A percentile compares a stretch with the other conserved stretches of the same genome.
These are phyloP conservation scores for Umbelopsis sp. DNA, from an alignment of 192 early-diverging fungal genomes.

Conservation along the genomic window DNA sequence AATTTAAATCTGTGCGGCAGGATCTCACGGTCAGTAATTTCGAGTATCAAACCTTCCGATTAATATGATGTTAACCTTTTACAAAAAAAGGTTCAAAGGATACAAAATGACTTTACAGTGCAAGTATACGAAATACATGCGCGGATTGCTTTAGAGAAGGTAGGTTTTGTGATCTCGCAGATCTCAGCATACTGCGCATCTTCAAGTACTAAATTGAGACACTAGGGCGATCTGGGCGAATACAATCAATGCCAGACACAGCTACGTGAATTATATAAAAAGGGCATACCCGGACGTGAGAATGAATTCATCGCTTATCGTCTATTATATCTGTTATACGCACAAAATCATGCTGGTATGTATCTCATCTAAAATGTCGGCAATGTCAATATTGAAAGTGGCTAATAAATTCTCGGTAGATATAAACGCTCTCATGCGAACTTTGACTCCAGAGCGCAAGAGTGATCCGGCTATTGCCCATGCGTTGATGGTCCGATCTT, in stretches of 20 bases:
- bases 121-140: constrained; percentile 95
- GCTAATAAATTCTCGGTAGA: constrained; percentile 49
- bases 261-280: constrained; percentile 83
- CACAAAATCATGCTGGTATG: constrained; percentile 81
- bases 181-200: too few species aligned
- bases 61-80: not conserved
- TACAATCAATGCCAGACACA: constrained; percentile 98
- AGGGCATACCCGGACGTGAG: constrained; percentile 69
- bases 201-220: not conserved
- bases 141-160: constrained; percentile 92
- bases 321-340: constrained; percentile 89
- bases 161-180: constrained; percentile 24
- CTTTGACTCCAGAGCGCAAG: constrained; percentile 73
- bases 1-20: constrained; percentile 94
- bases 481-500: constrained; percentile 82
- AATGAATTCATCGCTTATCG: constrained; percentile 95
- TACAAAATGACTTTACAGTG: constrained; percentile 92
- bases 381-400: not conserved
- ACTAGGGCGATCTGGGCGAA: constrained; percentile 89
- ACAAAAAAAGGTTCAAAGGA: constrained; percentile 71
- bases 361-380: not conserved
- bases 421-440: constrained; percentile 75
- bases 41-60: not conserved
- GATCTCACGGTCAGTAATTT: constrained; percentile 79
- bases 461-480: constrained; percentile 67